A percentile compares a stretch with the other conserved stretches of the same genome.
phyloP scores from a whole-genome alignment of 1,139 yeast species.

The Yarrowia galli region DNA sequence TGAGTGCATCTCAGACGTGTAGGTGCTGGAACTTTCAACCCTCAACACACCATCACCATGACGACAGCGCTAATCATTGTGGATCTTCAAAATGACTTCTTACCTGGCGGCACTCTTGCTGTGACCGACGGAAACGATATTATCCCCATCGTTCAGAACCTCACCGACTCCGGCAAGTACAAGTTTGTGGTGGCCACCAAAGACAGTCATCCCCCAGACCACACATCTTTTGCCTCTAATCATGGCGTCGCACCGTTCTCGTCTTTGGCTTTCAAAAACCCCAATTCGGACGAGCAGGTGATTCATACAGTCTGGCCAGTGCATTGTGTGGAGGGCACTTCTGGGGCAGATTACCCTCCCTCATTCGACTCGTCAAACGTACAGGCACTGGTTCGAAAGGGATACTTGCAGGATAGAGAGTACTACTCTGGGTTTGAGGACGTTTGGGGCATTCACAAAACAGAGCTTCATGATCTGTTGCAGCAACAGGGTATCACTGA shows the following conservation, averaged over 20 bases:
- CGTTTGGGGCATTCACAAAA: slow-evolving; percentile 73
- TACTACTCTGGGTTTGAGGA: slow-evolving; percentile 91
- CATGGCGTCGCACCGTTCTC: slow-evolving; percentile 65
- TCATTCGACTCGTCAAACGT: slow-evolving; percentile 52
- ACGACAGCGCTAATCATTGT: slow-evolving; percentile 69
- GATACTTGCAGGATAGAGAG: slow-evolving; percentile 73
- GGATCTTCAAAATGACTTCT: slow-evolving; percentile 86
- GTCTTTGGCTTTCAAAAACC: slow-evolving; percentile 57
- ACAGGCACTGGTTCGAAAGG: slow-evolving; percentile 64
- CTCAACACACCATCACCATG: background rate
- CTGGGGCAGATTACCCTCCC: slow-evolving; percentile 70
- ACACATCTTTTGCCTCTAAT: slow-evolving; percentile 80
- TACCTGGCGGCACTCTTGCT: slow-evolving; percentile 64
- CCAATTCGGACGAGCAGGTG: slow-evolving; percentile 51
- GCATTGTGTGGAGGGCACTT: slow-evolving; percentile 78
- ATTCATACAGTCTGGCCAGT: slow-evolving; percentile 81
- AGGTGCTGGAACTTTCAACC: background rate
- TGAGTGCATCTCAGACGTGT: too few species aligned
- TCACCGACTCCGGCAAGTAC: slow-evolving; percentile 50
- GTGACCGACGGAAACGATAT: slow-evolving; percentile 70
- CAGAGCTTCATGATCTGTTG: slow-evolving; percentile 66
- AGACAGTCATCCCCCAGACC: slow-evolving; percentile 88
- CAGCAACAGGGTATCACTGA: slow-evolving; percentile 58
- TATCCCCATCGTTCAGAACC: slow-evolving; percentile 58
- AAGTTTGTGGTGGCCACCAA: slow-evolving; percentile 73